Base-by-base conservation (phyloP, 305 asterid genomes). In the Nicotiana rustica region DNA sequence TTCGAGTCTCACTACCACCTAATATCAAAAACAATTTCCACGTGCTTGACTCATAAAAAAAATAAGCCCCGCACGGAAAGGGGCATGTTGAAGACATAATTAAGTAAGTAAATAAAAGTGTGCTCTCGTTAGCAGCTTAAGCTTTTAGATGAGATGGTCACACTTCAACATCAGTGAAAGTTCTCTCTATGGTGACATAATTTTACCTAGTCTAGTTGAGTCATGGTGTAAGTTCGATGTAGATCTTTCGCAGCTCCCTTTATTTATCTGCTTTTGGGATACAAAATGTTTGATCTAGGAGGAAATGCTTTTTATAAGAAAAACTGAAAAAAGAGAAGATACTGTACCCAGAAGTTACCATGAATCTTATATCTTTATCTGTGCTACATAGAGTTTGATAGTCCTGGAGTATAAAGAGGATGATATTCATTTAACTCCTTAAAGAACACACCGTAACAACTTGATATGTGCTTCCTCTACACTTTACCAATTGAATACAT, bases 171-270 rank as follows among this genome's bases (percentile, higher is more conserved):
- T 29, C 31, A 75, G 64, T 75, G 64, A 52, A 29, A 8, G 25
- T 52, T 75, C 19, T 49, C 25, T 75, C 44, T 75, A 14, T 3
- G 47, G 29, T 52, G 55, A 33, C 79, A 49, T 29, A 25, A 21
- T 49, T 67, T 49, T 75, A 4, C 31, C 79, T 75, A 75, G 79
- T 75, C 15, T 75, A 75, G 64, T 49, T 52, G 79, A 49, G 62
- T 49, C 47, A 14, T 49, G 64, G 64, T 52, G 79, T 75, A 75
- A 49, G 64, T 13, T 49, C 7, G 25, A 75, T 75, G 52, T 25
- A 49, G 78, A 25, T 73, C 44, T 52, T 36, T 75, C 25, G 6
- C 79, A 75, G 79, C 65, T 75, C 29, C 44, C 25, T 71, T 47
- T 4, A 71, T 71, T 47, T 71, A 41, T 41, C 2, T 41, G 1